Base-by-base conservation (phyloP, 345 rosid genomes). In the Syzygium jambos region DNA sequence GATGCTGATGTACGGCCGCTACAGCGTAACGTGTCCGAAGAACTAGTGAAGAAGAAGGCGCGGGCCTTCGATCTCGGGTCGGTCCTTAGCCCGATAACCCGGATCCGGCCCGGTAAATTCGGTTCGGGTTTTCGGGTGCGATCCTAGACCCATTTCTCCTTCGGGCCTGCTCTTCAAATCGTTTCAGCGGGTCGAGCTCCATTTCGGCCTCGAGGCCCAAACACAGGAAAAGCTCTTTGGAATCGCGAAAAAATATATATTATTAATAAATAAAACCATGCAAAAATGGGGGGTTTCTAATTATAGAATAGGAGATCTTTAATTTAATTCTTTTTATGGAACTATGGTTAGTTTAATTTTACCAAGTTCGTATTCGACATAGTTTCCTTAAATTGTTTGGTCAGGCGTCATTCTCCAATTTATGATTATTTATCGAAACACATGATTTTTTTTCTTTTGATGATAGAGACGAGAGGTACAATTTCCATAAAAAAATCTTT, bases 401-500 rank as follows among this genome's bases (percentile, higher is more conserved):
- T 34, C 8, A 0, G 3, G 49, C 8, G 2, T 73, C 49, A 9
- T 34, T 34, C 23, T 17, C 25, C 49, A 73, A 73, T 17, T 34
- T 0, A 73, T 34, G 23, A 2, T 34, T 9, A 68, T 0, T 34
- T 4, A 34, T 68, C 1, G 0, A 38, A 68, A 30, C 30, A 65
- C 1, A 65, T 30, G 43, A 63, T 63, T n/a, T 0, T 55, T 63
- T 12, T 65, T 3, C 2, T 53, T 27, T 6, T 1, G 77, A 65
- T 0, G 0, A 65, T 30, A 29, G 78, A 65, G 43, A 2, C 5
- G 4, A 63, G 41, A 16, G 11, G 11, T 65, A 29, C 41, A 63
- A 29, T 0, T 63, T 61, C 17, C 38, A 7, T 0, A 2, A 59
- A 12, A 0, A 12, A n/a, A 29, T 0, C 7, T 29, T 0, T 57